Evolutionary conservation across 2,329 filamentous ascomycete genomes (phyloP).

Genomic region (Fusarium aywerte): DNA sequence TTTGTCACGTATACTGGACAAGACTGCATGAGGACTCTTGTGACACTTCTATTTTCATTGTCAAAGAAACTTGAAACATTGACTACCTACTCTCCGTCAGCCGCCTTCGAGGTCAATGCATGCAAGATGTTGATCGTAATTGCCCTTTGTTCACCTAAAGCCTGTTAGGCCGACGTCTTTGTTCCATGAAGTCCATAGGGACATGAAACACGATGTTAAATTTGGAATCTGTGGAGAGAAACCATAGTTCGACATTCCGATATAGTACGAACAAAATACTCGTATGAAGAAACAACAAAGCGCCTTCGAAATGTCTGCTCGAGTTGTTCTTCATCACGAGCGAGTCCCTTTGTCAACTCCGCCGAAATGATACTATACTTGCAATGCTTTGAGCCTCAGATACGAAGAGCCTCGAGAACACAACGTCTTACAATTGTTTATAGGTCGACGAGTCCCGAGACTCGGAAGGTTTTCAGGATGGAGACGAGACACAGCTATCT

Average conservation of each 20-base stretch:
- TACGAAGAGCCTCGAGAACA: neutral
- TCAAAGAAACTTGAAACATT: constrained; percentile 26
- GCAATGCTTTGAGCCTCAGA: neutral
- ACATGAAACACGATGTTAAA: constrained; percentile 1
- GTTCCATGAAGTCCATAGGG: constrained; percentile 9
- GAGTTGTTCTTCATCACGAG: neutral
- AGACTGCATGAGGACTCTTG: neutral
- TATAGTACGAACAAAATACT: constrained; percentile 5
- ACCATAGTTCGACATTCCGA: neutral
- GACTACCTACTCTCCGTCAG: neutral
- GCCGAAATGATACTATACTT: constrained; percentile 24
- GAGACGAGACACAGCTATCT: constrained; percentile 10
- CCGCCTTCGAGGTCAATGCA: constrained; percentile 9
- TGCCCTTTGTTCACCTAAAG: constrained; percentile 21
- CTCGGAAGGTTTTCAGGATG: constrained; percentile 2
- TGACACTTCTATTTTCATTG: constrained; percentile 23
- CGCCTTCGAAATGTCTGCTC: neutral
- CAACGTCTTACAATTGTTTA: neutral
- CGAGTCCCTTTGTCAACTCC: constrained; percentile 24
- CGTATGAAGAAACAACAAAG: constrained; percentile 12
- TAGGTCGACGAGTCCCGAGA: constrained; percentile 1
- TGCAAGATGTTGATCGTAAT: neutral
- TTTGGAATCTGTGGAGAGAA: neutral
- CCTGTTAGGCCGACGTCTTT: constrained; percentile 6
- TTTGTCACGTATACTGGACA: neutral